Evolutionary conservation across 805 yeast genomes (phyloP), one percentile per base, ranked within the genome.

Genomic region (Teunomyces atbi): DNA sequence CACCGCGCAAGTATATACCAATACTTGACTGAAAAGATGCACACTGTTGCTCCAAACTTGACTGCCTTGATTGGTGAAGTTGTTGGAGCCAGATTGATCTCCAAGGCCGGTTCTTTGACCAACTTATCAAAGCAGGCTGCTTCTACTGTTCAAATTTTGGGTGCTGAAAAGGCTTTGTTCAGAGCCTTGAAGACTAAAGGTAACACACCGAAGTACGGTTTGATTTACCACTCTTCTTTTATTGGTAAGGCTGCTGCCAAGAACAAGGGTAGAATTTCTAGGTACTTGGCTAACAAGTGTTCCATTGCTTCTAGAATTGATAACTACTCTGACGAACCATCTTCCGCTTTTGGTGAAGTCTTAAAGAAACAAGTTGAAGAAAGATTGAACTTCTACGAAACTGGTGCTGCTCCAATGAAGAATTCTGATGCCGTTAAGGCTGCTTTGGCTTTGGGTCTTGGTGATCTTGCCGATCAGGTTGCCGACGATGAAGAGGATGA

Each of bases 231-330:
- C 75, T 88, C 97, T 39, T 86, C 96, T 27, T 89, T 89, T 71
- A 89, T 90, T 61, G 96, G 96, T 59, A 86, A 82, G 71, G 99
- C 99, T 50, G 77, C 90, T 53, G 84, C 95, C 56, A 94, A 94
- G 78, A 94, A 94, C 79, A 94, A 94, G 83, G 99, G 99, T 73
- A 86, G 98, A 81, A 94, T 94, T 58, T 92, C 99, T 42, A 86
- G 99, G 76, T 94, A 91, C 75, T 78, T 94, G 73, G 99, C 99
- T 56, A 94, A 94, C 86, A 94, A 94, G 76, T 92, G 98, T 82
- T 86, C 99, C 35, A 92, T 94, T 74, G 99, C 99, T 50, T 89
- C 97, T 44, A 89, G 99, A 81, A 92, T 94, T 62, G 99, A 94
- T 75, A 89, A 89, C 76, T 94, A 89, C 72, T 86, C 97, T 47